phyloP scores from a whole-genome alignment of 1,139 yeast species.

The Suhomyces bribrorum region DNA sequence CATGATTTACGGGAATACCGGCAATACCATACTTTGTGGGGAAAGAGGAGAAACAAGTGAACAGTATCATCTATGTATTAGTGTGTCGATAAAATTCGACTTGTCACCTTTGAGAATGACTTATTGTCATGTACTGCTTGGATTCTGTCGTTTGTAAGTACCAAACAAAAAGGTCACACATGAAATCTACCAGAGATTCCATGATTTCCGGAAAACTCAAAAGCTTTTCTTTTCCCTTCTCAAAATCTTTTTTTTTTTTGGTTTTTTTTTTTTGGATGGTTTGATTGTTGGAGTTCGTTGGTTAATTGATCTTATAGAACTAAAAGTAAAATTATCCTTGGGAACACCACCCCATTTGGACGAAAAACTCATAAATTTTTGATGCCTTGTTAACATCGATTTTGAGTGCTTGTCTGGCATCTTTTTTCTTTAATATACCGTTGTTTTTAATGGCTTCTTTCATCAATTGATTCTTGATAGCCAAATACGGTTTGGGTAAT shows the following conservation, averaged over 20 bases:
- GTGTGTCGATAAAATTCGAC: no score
- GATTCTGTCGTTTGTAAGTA: background rate
- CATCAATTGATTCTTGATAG: conserved; percentile 88
- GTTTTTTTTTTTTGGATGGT: no score
- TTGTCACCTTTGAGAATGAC: no score
- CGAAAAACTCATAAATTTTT: conserved; percentile 87
- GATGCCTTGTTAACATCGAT: conserved; percentile 87
- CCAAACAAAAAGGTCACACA: background rate
- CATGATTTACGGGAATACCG: conserved; percentile 2
- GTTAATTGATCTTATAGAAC: no score
- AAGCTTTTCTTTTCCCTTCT: background rate
- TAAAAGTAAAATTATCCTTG: conserved; percentile 38
- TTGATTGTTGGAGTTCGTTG: no score
- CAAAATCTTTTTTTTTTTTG: no score
- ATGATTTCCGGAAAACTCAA: background rate
- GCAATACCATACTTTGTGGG: background rate
- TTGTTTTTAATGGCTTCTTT: conserved; percentile 85
- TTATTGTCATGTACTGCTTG: no score
- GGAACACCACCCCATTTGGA: conserved; percentile 82
- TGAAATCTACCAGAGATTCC: background rate
- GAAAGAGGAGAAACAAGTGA: no score
- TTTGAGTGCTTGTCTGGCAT: conserved; percentile 78
- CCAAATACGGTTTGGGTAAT: conserved; percentile 89
- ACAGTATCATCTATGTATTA: no score
- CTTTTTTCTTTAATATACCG: conserved; percentile 78